Base-by-base conservation (phyloP, 768 basidiomycete genomes). In the Macrocybe gigantea region DNA sequence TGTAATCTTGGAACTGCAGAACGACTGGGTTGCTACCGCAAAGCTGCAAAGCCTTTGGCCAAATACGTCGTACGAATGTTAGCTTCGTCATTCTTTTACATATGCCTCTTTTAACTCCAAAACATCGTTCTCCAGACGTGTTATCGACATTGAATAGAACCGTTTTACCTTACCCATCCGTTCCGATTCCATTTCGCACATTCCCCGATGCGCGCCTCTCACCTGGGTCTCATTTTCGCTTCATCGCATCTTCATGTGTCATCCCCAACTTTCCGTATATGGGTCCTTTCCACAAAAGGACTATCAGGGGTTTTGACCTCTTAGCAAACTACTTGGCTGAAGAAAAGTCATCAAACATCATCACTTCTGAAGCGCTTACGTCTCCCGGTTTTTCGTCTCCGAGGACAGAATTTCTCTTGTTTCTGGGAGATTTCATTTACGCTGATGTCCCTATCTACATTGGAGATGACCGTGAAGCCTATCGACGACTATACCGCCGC, bases 391-490 rank as follows among this genome's bases (percentile, higher is more conserved):
- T 22, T 22, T 2, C 22, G 22, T 4, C 22, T 22, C 22, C 22
- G 22, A 22, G 22, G 22, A 67, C 54, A 5, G 80, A 80, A 45
- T 89, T 88, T 54, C 62, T 88, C 63, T 57, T 87, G 5, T 79
- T 88, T 60, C 64, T 88, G 42, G 86, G 86, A 5, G 86, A 88
- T 57, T 85, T 83, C 51, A 82, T 90, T 52, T 87, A 88, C 53
- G 82, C 82, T 1, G 85, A 88, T 54, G 78, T 85, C 1, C 86
- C 88, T 5, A 43, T 72, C 8, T 82, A 80, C 57, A 71, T 75
- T 38, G 83, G 83, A 2, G 79, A 82, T 55, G 64, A 72, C 53
- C 63, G 64, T 49, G 75, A 82, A 41, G 73, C 75, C 12, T 90
- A 85, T 58, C 64, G 75, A 48, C 74, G 84, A 30, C 69, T 84